Conservation (phyloP, 2,329 filamentous ascomycete species). For the Trematosphaeria pertusa region DNA sequence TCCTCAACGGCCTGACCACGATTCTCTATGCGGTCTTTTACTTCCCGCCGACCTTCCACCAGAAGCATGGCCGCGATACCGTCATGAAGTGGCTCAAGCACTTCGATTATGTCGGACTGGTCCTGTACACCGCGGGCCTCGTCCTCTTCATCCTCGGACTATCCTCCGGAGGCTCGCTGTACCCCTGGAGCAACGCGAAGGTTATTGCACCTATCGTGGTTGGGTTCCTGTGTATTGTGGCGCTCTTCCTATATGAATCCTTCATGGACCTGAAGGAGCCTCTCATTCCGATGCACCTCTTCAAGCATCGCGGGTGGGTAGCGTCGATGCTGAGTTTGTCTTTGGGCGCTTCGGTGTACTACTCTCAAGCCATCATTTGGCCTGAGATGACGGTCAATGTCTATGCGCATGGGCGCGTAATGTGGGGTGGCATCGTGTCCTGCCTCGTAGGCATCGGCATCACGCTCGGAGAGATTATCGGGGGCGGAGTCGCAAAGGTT, state of each 20-base stretch:
- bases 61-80: constrained; percentile 28
- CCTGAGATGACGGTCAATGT: constrained; percentile 23
- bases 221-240: constrained; percentile 17
- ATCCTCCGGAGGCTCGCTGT: constrained; percentile 14
- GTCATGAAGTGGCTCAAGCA: constrained; percentile 28
- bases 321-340: constrained; percentile 30
- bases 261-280: constrained; percentile 32
- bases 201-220: constrained; percentile 18
- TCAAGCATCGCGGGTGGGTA: constrained; percentile 39
- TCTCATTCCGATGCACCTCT: constrained; percentile 47
- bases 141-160: constrained; percentile 35
- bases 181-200: constrained; percentile 14
- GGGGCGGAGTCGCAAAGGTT: constrained; percentile 26
- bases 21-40: constrained; percentile 55
- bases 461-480: constrained; percentile 31
- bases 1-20: constrained; percentile 49
- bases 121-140: constrained; percentile 52
- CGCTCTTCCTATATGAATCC: constrained; percentile 15
- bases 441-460: constrained; percentile 26
- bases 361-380: constrained; percentile 42
- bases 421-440: constrained; percentile 13
- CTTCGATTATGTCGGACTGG: constrained; percentile 53
- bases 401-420: constrained; percentile 13
- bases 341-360: constrained; percentile 40
- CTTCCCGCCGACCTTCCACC: constrained; percentile 55